Conservation (phyloP, 1,284 basidiomycete species). For the Puccinia sorghi region DNA sequence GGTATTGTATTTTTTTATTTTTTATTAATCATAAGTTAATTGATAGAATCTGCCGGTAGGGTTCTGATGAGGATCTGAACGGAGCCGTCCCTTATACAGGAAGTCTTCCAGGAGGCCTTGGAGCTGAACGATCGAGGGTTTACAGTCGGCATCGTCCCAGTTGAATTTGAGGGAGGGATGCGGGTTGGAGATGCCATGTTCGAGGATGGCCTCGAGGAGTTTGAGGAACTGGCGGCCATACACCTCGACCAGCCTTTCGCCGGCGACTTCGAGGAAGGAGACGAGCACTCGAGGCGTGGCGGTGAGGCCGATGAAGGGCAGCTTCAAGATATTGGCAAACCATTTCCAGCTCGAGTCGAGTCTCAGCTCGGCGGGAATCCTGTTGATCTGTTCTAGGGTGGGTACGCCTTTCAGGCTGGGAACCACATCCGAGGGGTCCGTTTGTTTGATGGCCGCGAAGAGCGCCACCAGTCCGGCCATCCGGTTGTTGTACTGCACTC, state of each 20-base stretch:
- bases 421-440: slow-evolving; percentile 58
- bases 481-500: slow-evolving; percentile 71
- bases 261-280: slow-evolving; percentile 33
- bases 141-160: slow-evolving; percentile 20
- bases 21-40: slow-evolving; percentile 12
- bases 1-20: too few relatives aligned
- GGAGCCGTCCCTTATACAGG: not conserved
- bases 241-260: slow-evolving; percentile 29
- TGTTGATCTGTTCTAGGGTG: not conserved
- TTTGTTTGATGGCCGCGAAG: slow-evolving; percentile 76
- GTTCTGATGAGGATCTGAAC: not conserved
- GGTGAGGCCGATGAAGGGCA: not conserved
- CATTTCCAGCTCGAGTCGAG: slow-evolving; percentile 29
- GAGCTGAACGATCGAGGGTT: slow-evolving; percentile 26
- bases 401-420: slow-evolving; percentile 54
- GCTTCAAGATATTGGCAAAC: slow-evolving; percentile 26
- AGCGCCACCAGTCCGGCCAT: slow-evolving; percentile 80
- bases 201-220: slow-evolving; percentile 1
- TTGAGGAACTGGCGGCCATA: slow-evolving; percentile 36
- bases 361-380: slow-evolving; percentile 24
- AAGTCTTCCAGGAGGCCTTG: slow-evolving; percentile 45
- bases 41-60: not conserved
- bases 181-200: slow-evolving; percentile 20
- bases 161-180: slow-evolving; percentile 2
- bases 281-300: slow-evolving; percentile 4